A percentile compares a stretch with the other conserved stretches of the same genome.
These are phyloP conservation scores for Cercis canadensis DNA, from an alignment of 306 rosid genomes.

Conservation along the genomic window DNA sequence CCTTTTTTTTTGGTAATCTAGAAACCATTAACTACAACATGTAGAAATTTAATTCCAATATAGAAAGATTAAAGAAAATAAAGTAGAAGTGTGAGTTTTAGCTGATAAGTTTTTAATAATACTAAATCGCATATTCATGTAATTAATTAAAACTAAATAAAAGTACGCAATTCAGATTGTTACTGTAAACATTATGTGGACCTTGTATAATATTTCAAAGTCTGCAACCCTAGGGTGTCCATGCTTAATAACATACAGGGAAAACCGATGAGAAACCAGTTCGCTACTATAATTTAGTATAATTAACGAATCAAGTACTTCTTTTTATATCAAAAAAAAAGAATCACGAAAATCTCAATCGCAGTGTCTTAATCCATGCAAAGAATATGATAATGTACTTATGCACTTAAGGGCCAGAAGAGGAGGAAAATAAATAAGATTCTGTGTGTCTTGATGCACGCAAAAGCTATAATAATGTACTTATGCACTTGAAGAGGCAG, in stretches of 20 bases:
- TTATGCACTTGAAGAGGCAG: too few species aligned
- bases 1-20: neutral
- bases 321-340: too few species aligned
- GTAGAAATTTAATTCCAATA: neutral
- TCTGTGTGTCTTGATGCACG: conserved; percentile 2
- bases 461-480: too few species aligned
- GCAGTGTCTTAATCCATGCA: conserved; percentile 1
- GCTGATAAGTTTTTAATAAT: neutral
- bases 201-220: too few species aligned
- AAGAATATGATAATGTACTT: conserved; percentile 14
- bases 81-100: neutral
- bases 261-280: conserved; percentile 28
- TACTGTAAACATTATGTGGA: too few species aligned
- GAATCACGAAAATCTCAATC: conserved; percentile 23
- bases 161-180: neutral
- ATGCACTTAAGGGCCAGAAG: conserved; percentile 27
- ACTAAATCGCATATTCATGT: neutral
- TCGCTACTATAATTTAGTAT: conserved; percentile 10
- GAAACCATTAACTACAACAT: conserved; percentile 7
- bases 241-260: neutral
- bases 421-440: neutral
- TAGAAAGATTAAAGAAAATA: conserved; percentile 4
- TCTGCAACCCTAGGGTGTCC: too few species aligned
- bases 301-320: neutral
- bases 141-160: too few species aligned